Conservation (phyloP, 352 stramenopile species). For the Aphanomyces invadans region DNA sequence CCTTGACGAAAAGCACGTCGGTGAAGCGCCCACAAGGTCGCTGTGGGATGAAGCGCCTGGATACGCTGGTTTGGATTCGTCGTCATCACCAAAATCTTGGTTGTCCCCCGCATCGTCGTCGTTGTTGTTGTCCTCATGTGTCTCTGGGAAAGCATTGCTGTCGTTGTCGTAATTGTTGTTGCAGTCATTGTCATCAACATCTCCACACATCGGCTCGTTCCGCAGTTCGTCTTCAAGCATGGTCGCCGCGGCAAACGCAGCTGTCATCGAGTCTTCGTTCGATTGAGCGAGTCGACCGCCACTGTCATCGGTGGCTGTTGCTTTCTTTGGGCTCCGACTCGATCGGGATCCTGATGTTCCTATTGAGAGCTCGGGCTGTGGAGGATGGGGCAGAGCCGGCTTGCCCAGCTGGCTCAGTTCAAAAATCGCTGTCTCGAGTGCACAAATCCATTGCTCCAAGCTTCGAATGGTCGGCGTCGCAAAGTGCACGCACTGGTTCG, state of each 20-base stretch:
- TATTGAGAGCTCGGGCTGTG: background rate
- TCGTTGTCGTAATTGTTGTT: constrained; percentile 11
- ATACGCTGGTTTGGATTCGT: background rate
- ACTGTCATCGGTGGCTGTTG: too few relatives aligned
- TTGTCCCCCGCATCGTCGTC: constrained; percentile 27
- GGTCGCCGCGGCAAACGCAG: constrained; percentile 35
- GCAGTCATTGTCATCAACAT: constrained; percentile 19
- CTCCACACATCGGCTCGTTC: constrained; percentile 3
- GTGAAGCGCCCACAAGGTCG: too few relatives aligned
- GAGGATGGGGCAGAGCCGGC: background rate
- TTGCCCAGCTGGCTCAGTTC: constrained; percentile 7
- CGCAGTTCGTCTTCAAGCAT: constrained; percentile 28
- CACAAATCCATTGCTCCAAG: constrained; percentile 44
- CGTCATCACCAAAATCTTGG: background rate
- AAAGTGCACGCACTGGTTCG: constrained; percentile 35
- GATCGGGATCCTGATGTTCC: background rate
- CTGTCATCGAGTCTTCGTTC: constrained; percentile 18
- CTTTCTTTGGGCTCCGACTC: too few relatives aligned
- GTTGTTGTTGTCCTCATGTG: constrained; percentile 30
- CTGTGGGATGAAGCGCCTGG: too few relatives aligned
- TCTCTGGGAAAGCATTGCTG: too few relatives aligned
- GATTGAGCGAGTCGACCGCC: too few relatives aligned
- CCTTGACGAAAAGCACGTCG: background rate
- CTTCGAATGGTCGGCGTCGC: constrained; percentile 30
- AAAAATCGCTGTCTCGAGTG: constrained; percentile 40